Conservation (phyloP, 148 eudicot species). For the Bassia scoparia region DNA sequence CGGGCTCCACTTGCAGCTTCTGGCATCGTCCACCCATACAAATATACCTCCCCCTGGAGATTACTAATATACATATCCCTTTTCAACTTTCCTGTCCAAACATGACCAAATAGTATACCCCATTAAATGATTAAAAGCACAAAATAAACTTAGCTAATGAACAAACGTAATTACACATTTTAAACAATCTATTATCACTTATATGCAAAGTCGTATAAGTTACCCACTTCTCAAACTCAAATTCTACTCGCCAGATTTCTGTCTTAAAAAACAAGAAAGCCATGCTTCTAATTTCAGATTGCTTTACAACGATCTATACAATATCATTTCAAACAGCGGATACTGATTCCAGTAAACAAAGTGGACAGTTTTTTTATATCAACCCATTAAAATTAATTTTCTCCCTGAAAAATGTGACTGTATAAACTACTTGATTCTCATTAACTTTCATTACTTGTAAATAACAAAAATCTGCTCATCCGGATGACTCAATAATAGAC, state of each 20-base stretch:
- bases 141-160: background rate
- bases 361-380: slow-evolving; percentile 1
- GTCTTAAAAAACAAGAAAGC: slow-evolving; percentile 15
- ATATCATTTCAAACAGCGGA: slow-evolving; percentile 22
- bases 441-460: slow-evolving; percentile 6
- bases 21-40: too few relatives aligned
- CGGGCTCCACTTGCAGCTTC: too few relatives aligned
- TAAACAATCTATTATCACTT: background rate
- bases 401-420: slow-evolving; percentile 8
- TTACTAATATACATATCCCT: too few relatives aligned
- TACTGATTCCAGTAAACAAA: background rate
- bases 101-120: slow-evolving; percentile 5
- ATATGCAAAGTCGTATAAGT: background rate
- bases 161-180: background rate
- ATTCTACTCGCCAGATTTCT: slow-evolving; percentile 19
- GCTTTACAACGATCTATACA: too few relatives aligned
- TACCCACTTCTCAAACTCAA: slow-evolving; percentile 6
- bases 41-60: too few relatives aligned
- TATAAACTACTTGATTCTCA: slow-evolving; percentile 18
- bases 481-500: slow-evolving; percentile 10
- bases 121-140: slow-evolving; percentile 6
- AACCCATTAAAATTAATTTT: background rate
- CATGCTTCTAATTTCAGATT: background rate
- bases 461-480: slow-evolving; percentile 19
- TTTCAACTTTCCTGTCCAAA: too few relatives aligned